These are phyloP conservation scores for Blepharisma stoltei DNA, from an alignment of 73 alveolate genomes.

Conservation along the genomic window DNA sequence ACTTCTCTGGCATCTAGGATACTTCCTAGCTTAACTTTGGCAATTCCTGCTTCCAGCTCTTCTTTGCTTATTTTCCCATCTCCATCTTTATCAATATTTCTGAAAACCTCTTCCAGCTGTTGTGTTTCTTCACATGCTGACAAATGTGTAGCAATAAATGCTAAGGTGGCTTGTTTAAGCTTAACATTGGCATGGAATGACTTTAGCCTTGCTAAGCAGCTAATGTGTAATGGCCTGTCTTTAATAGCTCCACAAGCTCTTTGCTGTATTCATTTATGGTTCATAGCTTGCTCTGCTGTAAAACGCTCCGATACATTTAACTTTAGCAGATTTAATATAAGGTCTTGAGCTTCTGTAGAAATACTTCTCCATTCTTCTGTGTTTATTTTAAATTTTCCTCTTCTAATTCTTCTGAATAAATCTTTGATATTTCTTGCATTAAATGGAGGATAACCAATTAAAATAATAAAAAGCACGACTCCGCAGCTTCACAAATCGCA, in stretches of 20 bases:
- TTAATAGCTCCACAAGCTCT: background rate
- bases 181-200: background rate
- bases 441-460: slow-evolving; percentile 82
- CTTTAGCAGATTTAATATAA: slow-evolving; percentile 50
- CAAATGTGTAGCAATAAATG: slow-evolving; percentile 7
- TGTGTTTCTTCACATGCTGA: slow-evolving; percentile 22
- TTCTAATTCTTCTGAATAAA: slow-evolving; percentile 29
- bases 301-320: slow-evolving; percentile 49
- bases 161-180: slow-evolving; percentile 26
- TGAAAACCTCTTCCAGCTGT: slow-evolving; percentile 35
- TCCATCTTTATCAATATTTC: slow-evolving; percentile 48
- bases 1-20: slow-evolving; percentile 48
- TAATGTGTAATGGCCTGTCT: background rate
- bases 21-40: slow-evolving; percentile 22
- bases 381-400: background rate
- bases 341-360: slow-evolving; percentile 56
- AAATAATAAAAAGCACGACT: slow-evolving; percentile 64
- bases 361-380: slow-evolving; percentile 49
- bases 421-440: slow-evolving; percentile 50
- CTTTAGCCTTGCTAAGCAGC: background rate
- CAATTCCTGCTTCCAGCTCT: slow-evolving; percentile 37
- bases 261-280: slow-evolving; percentile 54
- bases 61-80: slow-evolving; percentile 54
- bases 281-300: slow-evolving; percentile 52
- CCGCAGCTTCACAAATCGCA: slow-evolving; percentile 84